Evolutionary conservation across 805 yeast species (phyloP).

Genomic region (Ogataea salicorniae): DNA sequence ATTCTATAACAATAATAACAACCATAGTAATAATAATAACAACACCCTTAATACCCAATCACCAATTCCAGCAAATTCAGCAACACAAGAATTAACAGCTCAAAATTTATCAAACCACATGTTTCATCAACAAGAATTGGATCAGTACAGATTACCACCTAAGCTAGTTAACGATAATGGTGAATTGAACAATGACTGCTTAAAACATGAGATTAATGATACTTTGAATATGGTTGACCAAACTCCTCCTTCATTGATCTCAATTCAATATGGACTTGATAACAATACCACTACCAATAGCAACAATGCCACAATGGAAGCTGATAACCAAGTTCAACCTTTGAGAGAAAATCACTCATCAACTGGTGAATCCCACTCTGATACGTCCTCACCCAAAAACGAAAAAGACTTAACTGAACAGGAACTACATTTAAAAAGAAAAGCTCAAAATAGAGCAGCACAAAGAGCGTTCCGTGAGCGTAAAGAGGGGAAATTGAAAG

Average conservation of each 20-base stretch:
- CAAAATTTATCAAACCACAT: not conserved
- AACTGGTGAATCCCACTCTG: slow-evolving; percentile 4
- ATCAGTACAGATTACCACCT: not conserved
- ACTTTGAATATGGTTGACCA: too few species aligned
- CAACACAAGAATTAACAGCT: not conserved
- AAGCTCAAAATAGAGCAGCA: slow-evolving; percentile 81
- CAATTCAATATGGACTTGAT: not conserved
- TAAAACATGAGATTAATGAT: not conserved
- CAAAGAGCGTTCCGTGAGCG: slow-evolving; percentile 84
- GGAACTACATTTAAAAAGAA: slow-evolving; percentile 51
- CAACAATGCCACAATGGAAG: not conserved
- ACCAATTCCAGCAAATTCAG: too few species aligned
- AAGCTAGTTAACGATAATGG: too few species aligned
- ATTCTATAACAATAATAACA: not conserved
- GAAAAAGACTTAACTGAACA: slow-evolving; percentile 21
- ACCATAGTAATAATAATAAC: not conserved
- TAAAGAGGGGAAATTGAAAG: slow-evolving; percentile 66
- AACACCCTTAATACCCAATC: not conserved
- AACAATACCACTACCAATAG: not conserved
- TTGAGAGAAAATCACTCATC: not conserved
- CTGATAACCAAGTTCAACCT: too few species aligned
- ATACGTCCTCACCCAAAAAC: slow-evolving; percentile 2
- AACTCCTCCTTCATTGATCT: too few species aligned
- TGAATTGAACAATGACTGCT: not conserved
- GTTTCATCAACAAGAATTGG: not conserved